A percentile compares a stretch with the other conserved stretches of the same genome.
Conservation (phyloP, 2,329 filamentous ascomycete genomes). For the Fusarium brachygibbosum region DNA sequence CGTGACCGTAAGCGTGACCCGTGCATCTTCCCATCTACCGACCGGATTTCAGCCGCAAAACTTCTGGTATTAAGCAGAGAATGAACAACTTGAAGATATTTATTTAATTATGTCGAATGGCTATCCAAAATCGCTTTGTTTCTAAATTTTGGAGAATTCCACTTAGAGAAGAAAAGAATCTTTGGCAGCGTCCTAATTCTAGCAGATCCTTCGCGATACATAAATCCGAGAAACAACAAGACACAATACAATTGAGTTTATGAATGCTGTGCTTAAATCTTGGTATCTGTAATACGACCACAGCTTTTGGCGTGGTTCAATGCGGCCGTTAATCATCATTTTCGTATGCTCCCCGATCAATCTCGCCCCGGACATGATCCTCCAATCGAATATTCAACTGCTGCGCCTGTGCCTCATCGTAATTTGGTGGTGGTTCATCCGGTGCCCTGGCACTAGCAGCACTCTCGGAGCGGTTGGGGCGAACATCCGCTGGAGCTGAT, state of each 20-base stretch:
- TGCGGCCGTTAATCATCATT: constrained; percentile 46
- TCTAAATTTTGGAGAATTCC: background rate
- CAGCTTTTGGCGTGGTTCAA: constrained; percentile 34
- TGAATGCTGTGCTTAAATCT: constrained; percentile 42
- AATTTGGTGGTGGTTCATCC: constrained; percentile 87
- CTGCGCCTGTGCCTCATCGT: constrained; percentile 90
- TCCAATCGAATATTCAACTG: constrained; percentile 71
- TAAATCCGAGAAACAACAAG: constrained; percentile 17
- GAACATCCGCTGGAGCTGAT: constrained; percentile 42
- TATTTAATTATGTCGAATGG: background rate
- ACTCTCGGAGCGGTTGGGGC: constrained; percentile 54
- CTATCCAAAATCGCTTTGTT: background rate
- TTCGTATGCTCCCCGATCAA: constrained; percentile 68
- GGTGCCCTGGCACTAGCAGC: constrained; percentile 61
- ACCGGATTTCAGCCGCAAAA: constrained; percentile 30
- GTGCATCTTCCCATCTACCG: constrained; percentile 36
- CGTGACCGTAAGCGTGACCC: constrained; percentile 9
- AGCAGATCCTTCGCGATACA: constrained; percentile 32
- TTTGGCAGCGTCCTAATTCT: constrained; percentile 16
- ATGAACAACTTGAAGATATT: background rate
- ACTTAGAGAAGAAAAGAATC: background rate
- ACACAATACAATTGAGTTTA: constrained; percentile 39
- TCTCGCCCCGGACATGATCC: constrained; percentile 79
- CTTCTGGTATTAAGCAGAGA: background rate
- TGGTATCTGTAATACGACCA: constrained; percentile 44